Base-by-base conservation (phyloP, 164 flowering plant genomes). In the Litsea cubeba region DNA sequence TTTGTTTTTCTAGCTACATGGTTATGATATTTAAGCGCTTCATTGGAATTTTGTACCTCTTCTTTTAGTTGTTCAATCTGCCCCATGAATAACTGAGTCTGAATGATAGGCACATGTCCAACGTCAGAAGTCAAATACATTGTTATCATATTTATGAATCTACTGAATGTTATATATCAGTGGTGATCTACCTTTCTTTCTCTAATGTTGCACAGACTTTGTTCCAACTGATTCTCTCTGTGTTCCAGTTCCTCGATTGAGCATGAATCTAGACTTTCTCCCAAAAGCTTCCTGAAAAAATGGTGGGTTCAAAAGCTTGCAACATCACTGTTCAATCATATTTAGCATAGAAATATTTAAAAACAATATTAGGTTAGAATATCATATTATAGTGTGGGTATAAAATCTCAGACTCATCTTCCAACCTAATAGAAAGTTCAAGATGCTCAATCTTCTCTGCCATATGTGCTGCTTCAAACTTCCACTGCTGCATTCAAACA, bases 391-490 rank as follows among this genome's bases (percentile, higher is more conserved):
- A 25, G 23, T 7, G 10, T 24, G 5, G 12, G 28, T 26, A 23
- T 12, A 23, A 20, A 60, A 63, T 23, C 23, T 63, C 24, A 24
- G 66, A 30, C 5, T 23, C 66, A 1, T 63, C 28, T 23, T 63
- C 64, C 11, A 32, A 88, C 97, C 90, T 65, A 82, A 83, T 92
- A 12, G 92, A 79, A 50, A 68, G 74, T 83, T 93, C 94, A 40
- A 91, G 93, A 32, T 67, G 77, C 81, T 91, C 95, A 46, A 93
- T 88, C 83, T 83, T 88, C 87, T 89, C 88, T 71, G 79, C 67
- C 88, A 91, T 81, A 74, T 63, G 30, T 63, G 32, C 66, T 23
- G 66, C 69, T 66, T 66, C 49, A 15, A 15, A 30, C 69, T 66
- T 66, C 69, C 22, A 28, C 22, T 26, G 49, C 69, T 66, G 69